Base-by-base conservation (phyloP, 2,329 filamentous ascomycete genomes). In the Trichoderma oligosporum region DNA sequence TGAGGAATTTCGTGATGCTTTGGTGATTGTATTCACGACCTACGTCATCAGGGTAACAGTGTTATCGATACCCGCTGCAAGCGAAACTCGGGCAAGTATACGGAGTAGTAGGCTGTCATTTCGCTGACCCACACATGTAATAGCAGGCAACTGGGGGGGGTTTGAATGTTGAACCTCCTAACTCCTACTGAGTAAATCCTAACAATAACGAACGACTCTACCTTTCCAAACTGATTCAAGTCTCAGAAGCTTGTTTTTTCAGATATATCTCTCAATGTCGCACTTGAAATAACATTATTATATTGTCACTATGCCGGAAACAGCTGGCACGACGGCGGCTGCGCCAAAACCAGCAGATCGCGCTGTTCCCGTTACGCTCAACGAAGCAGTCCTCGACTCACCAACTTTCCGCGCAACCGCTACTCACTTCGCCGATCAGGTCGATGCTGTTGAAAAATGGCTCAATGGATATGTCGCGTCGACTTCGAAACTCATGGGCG, bases 381-480 rank as follows among this genome's bases (percentile, higher is more conserved):
- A 93, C 75, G 94, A 99, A 81, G 94, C 94, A 49, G 89, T 91
- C 18, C 88, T 97, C 76, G 94, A 99, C 74, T 97, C 92, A 36
- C 94, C 94, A 24, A 95, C 92, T 33, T 97, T 97, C 72, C 90
- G 94, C 63, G 90, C 92, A 45, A 89, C 89, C 20, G 84, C 90
- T 39, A 76, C 88, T 45, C 91, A 97, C 75, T 96, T 96, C 69
- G 82, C 85, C 61, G 94, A 97, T 63, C 93, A 99, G 76, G 84
- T 96, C 66, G 94, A 97, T 63, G 82, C 85, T 56, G 82, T 97
- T 59, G 94, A 97, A 73, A 85, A 84, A 80, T 99, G 94, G 94
- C 88, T 99, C 27, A 91, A 82, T 39, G 76, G 75, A 52, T 83
- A 83, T 62, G 74, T 78, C 46, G 75, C 75, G 61, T 77, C 79